These are phyloP conservation scores for Mentha longifolia DNA, from an alignment of 257 asterid species.

Conservation along the genomic window DNA sequence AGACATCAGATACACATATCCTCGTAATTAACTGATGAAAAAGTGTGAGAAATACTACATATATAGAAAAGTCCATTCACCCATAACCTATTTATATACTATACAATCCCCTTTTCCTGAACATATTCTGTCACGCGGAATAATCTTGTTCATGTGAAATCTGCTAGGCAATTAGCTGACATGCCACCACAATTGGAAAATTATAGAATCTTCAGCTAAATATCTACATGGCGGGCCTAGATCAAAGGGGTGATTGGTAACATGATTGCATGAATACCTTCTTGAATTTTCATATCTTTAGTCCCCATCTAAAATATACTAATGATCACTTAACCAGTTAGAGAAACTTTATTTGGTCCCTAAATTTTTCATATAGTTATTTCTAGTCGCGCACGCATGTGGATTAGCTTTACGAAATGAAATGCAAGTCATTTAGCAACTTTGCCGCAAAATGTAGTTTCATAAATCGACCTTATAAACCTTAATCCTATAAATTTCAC, in stretches of 20 bases:
- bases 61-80: background rate
- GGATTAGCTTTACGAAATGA: no score
- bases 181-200: background rate
- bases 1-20: conserved; percentile 12
- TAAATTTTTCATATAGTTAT: background rate
- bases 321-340: conserved; percentile 21
- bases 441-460: background rate
- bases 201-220: background rate
- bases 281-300: background rate
- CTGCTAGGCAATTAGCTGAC: conserved; percentile 11
- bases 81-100: background rate
- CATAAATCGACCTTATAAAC: conserved; percentile 9
- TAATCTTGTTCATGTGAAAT: background rate
- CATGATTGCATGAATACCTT: background rate
- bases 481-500: conserved; percentile 22
- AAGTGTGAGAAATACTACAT: background rate
- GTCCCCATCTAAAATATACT: background rate
- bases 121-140: background rate
- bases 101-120: background rate
- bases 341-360: conserved; percentile 1
- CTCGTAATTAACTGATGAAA: conserved; percentile 14
- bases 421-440: no score
- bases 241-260: background rate
- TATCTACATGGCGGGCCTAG: background rate
- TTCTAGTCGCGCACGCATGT: background rate